Conservation (phyloP, 2,329 filamentous ascomycete species). For the Cryphonectria radicalis region DNA sequence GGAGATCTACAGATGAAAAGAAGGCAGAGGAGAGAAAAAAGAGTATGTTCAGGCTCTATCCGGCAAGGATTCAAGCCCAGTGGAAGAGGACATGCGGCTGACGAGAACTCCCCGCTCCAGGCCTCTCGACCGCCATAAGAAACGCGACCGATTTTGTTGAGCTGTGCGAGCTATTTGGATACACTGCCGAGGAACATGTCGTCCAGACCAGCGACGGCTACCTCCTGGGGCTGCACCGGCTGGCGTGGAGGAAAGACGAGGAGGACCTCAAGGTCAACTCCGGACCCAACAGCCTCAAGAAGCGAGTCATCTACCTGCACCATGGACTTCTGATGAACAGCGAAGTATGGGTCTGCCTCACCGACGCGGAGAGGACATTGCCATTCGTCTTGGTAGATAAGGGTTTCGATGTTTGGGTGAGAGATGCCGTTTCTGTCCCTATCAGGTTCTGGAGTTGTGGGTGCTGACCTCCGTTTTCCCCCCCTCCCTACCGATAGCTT, state of each 20-base stretch:
- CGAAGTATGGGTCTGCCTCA: conserved; percentile 95
- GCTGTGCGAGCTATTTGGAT: conserved; percentile 88
- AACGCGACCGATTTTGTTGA: conserved; percentile 92
- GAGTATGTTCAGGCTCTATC: conserved; percentile 52
- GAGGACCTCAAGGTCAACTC: conserved; percentile 78
- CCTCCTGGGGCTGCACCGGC: conserved; percentile 83
- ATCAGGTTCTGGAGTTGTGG: conserved; percentile 31
- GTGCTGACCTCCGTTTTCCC: conserved; percentile 33
- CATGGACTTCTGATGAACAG: conserved; percentile 98
- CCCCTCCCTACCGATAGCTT: conserved; percentile 54
- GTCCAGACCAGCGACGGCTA: conserved; percentile 95
- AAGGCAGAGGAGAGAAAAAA: conserved; percentile 71
- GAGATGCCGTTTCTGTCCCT: conserved; percentile 38
- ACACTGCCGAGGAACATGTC: conserved; percentile 94
- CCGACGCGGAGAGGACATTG: conserved; percentile 81
- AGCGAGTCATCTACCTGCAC: conserved; percentile 91
- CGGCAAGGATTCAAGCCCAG: conserved; percentile 45
- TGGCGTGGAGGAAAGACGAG: conserved; percentile 83
- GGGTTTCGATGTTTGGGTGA: conserved; percentile 93
- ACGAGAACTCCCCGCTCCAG: conserved; percentile 50
- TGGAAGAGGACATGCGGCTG: conserved; percentile 14
- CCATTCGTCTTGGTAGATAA: conserved; percentile 87
- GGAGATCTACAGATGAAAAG: conserved; percentile 72
- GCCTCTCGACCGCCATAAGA: conserved; percentile 75
- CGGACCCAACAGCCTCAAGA: conserved; percentile 68